A percentile compares a stretch with the other conserved stretches of the same genome.
These are phyloP conservation scores for Podospora fimiseda DNA, from an alignment of 495 filamentous ascomycete species.

Conservation along the genomic window DNA sequence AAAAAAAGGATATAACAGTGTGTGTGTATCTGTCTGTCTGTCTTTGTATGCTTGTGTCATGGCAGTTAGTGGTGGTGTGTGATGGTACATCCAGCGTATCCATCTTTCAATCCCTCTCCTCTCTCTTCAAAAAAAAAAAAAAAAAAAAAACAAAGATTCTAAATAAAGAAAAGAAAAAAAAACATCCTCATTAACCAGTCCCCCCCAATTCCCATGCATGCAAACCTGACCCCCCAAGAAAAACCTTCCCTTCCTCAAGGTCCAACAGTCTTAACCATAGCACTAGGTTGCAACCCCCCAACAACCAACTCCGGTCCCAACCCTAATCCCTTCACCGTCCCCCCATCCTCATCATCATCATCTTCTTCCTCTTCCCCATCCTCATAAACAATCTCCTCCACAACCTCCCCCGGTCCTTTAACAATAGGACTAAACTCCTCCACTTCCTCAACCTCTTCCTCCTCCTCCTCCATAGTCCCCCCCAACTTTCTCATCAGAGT, in stretches of 20 bases:
- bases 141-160: too few species aligned
- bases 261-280: not conserved
- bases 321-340: not conserved
- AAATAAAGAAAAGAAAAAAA: too few species aligned
- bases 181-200: too few species aligned
- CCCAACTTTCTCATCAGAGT: conserved; percentile 12
- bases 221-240: too few species aligned
- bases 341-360: too few species aligned
- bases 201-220: too few species aligned
- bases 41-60: too few species aligned
- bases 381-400: conserved; percentile 49
- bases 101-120: not conserved
- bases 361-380: conserved; percentile 28
- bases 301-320: not conserved
- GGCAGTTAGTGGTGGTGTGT: too few species aligned
- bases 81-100: not conserved
- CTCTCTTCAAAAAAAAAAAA: not conserved
- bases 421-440: conserved; percentile 55
- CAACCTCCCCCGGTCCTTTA: conserved; percentile 43
- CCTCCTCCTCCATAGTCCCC: conserved; percentile 24
- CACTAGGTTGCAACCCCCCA: not conserved
- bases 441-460: conserved; percentile 57
- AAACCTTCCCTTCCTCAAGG: not conserved
- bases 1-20: not conserved
- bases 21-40: not conserved